These are phyloP conservation scores for Cercophora newfieldiana DNA, from an alignment of 495 filamentous ascomycete species.

Conservation along the genomic window DNA sequence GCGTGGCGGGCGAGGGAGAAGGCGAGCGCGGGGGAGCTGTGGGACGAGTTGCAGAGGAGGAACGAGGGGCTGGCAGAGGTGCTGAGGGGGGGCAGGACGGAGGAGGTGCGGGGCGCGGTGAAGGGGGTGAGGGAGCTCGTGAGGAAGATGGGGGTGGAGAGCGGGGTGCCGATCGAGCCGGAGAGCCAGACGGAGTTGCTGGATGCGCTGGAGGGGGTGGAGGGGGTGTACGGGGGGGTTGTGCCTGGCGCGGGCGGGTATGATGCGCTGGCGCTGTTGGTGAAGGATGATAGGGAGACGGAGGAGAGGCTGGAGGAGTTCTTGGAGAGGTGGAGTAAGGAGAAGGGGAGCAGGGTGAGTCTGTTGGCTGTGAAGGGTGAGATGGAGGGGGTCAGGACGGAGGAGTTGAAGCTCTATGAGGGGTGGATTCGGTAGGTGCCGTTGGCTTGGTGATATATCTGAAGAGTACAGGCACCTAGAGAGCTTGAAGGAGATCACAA, in stretches of 20 bases:
- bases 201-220: conserved; percentile 67
- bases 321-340: conserved; percentile 64
- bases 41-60: conserved; percentile 67
- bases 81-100: conserved; percentile 49
- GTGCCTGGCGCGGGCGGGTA: conserved; percentile 94
- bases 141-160: conserved; percentile 68
- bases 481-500: too few species aligned
- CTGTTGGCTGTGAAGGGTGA: conserved; percentile 83
- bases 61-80: conserved; percentile 72
- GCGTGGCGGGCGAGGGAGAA: conserved; percentile 73
- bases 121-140: conserved; percentile 54
- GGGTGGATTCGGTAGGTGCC: conserved; percentile 57
- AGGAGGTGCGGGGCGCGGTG: conserved; percentile 42
- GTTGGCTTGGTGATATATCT: background rate
- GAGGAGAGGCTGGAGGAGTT: conserved; percentile 61
- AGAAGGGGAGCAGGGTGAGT: conserved; percentile 69
- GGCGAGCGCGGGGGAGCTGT: conserved; percentile 66
- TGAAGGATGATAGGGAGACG: conserved; percentile 71
- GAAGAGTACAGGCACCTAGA: background rate
- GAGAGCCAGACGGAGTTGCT: conserved; percentile 79
- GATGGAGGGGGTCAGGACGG: conserved; percentile 75
- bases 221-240: conserved; percentile 86
- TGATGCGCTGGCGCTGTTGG: conserved; percentile 82
- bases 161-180: conserved; percentile 89
- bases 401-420: conserved; percentile 60